Evolutionary conservation across 1,139 yeast genomes (phyloP).

Genomic region (Scheffersomyces parashehatae): DNA sequence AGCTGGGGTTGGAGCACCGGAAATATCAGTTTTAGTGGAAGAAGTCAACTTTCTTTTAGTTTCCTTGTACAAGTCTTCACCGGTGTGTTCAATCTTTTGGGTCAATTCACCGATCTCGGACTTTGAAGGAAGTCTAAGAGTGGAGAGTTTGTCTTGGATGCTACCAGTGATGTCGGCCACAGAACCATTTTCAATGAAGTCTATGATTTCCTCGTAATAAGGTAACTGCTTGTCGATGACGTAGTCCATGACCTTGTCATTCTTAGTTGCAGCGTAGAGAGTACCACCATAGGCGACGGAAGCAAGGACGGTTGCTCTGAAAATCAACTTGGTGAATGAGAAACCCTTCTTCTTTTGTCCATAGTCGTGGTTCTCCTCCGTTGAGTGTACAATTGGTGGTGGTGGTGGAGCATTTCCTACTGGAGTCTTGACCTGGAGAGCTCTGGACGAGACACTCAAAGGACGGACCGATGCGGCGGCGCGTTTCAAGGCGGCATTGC

Average conservation of each 20-base stretch:
- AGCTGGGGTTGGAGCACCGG: conserved; percentile 39
- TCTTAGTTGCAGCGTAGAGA: conserved; percentile 45
- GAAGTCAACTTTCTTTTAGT: conserved; percentile 32
- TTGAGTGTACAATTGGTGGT: too few species aligned
- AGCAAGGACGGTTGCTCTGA: conserved; percentile 31
- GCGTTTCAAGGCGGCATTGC: too few species aligned
- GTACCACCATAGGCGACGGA: conserved; percentile 40
- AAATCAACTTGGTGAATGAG: conserved; percentile 33
- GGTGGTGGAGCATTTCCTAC: too few species aligned
- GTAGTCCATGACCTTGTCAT: conserved; percentile 47
- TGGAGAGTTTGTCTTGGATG: conserved; percentile 21
- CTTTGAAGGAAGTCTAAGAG: conserved; percentile 32
- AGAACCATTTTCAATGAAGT: conserved; percentile 40
- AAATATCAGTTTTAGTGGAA: conserved; percentile 4
- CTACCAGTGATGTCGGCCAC: conserved; percentile 31
- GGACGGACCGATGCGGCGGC: background rate
- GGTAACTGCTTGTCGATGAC: conserved; percentile 48
- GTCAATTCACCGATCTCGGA: conserved; percentile 37
- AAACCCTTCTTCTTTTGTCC: conserved; percentile 9
- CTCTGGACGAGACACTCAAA: background rate
- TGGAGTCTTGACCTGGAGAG: too few species aligned
- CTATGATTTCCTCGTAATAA: conserved; percentile 44
- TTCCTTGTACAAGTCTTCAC: conserved; percentile 39
- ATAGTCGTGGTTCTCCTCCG: too few species aligned
- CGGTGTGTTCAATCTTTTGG: conserved; percentile 31